Evolutionary conservation across 2,329 filamentous ascomycete species (phyloP), one percentile per base, ranked within the genome.

Genomic region (Ceratocystis destructans): DNA sequence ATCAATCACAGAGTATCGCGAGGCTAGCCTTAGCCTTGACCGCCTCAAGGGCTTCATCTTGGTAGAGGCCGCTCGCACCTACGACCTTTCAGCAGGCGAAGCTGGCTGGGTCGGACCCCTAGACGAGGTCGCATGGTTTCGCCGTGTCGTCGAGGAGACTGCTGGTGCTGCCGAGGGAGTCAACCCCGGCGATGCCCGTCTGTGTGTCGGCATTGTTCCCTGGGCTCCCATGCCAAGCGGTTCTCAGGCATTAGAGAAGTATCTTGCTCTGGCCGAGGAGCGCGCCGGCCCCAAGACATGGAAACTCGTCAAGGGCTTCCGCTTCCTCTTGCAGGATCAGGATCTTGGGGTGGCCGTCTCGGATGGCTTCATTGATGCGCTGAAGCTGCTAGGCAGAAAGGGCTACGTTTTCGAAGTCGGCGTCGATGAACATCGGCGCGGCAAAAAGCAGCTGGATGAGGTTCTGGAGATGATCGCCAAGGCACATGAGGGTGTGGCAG

Each of bases 221-320:
- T 96, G 90, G 89, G 91, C 90, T n/a, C 92, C 92, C 0, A 73
- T 96, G 62, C 83, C 88, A 8, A 83, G 84, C 53, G 85, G 88
- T 0, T 73, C 80, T 0, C 77, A 74, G 5, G 80, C 79, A 0
- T 75, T 96, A 73, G 77, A 82, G 69, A 75, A 76, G 69, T 96
- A 95, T 74, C 77, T 96, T 5, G 75, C 75, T 0, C 72, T 79
- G 17, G 88, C 85, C 2, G 77, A 84, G 73, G 77, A 83, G 69
- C 78, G 77, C 65, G 86, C 87, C 0, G 88, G 87, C 1, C 78
- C 80, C 53, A 73, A 74, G 59, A 80, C 82, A 17, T 94, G 85
- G 85, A 71, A 72, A 57, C 84, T 84, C 74, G 79, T 96, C 33
- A 86, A 85, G 68, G 93, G 92, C 0, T 91, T 95, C 72, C 79